A percentile compares a stretch with the other conserved stretches of the same genome.
Conservation (phyloP, 306 rosid genomes). For the Abrus precatorius region DNA sequence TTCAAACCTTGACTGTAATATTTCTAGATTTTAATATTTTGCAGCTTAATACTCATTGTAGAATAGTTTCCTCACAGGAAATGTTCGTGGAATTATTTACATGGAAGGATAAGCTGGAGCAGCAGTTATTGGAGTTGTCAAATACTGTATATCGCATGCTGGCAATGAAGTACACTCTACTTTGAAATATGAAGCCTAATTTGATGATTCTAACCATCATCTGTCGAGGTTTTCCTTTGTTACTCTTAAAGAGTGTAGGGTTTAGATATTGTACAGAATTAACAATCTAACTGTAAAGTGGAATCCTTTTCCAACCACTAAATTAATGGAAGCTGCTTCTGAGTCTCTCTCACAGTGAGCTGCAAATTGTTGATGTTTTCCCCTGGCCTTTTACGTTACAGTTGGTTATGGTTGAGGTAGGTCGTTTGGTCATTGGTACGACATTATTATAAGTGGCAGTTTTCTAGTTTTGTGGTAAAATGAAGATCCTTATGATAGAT, state of each 20-base stretch:
- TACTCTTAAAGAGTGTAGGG: conserved; percentile 46
- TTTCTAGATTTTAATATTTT: not conserved
- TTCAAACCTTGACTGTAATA: not conserved
- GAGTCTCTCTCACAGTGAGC: conserved; percentile 33
- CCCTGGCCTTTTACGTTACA: conserved; percentile 32
- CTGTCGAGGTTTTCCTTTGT: conserved; percentile 4
- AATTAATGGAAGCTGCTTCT: conserved; percentile 30
- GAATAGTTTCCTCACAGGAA: conserved; percentile 57
- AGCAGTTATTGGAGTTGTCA: conserved; percentile 62
- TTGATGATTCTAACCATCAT: conserved; percentile 39
- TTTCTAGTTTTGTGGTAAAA: conserved; percentile 21
- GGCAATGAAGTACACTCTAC: conserved; percentile 45
- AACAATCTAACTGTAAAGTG: conserved; percentile 17
- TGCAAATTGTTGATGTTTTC: conserved; percentile 40
- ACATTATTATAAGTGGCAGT: not conserved
- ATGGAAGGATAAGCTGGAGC: conserved; percentile 71
- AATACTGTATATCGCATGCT: conserved; percentile 57
- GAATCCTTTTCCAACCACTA: conserved; percentile 22
- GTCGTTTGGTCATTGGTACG: not conserved
- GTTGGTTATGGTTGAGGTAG: not conserved
- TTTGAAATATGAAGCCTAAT: conserved; percentile 33
- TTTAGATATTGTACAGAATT: conserved; percentile 55
- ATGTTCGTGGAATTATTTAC: conserved; percentile 67
- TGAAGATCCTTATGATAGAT: conserved; percentile 13
- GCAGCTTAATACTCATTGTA: not conserved